Base-by-base conservation (phyloP, 768 basidiomycete genomes). In the Hericium alpestre region DNA sequence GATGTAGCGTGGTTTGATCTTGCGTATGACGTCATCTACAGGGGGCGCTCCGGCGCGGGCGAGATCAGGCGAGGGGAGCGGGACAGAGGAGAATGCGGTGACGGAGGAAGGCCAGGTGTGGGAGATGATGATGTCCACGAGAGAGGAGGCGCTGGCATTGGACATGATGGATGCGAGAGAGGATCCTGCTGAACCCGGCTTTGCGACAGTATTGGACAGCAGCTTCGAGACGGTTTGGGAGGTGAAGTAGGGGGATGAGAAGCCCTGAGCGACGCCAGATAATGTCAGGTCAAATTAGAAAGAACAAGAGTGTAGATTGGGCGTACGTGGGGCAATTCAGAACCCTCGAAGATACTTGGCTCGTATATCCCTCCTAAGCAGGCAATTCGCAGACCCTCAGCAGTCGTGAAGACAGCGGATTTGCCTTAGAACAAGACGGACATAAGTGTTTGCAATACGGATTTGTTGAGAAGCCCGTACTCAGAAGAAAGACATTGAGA, bases 1-100 rank as follows among this genome's bases (percentile, higher is more conserved):
- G 64, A 94, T 84, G 72, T 99, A 99, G 52, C 90, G 80, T 2
- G 95, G 93, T 64, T 86, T 86, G 23, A 79, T 81, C 58, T 77
- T 78, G 23, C 75, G 87, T 74, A 1, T 13, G 80, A 85, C 69
- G 40, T 88, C 84, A 60, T 87, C 82, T 5, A 90, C 71, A 15
- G 86, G 80, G 1, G 77, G 74, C 0, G 81, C 81, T 4, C 76
- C 77, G 10, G 70, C 65, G 40, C 72, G 61, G 16, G 73, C 65
- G 27, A 81, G 66, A 56, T 79, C 73, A 47, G 80, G 69, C 16
- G 72, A 67, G 3, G 69, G 69, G 5, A 67, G 65, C 41, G 81
- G 76, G 10, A 81, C 66, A 32, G 79, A 67, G 18, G 92, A 83
- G 65, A 86, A 72, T 23, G 78, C 71, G 5, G 84, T 75, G 60